Evolutionary conservation across 164 flowering plant genomes (phyloP), one percentile per base, ranked within the genome.

Genomic region (Tetracentron sinense): DNA sequence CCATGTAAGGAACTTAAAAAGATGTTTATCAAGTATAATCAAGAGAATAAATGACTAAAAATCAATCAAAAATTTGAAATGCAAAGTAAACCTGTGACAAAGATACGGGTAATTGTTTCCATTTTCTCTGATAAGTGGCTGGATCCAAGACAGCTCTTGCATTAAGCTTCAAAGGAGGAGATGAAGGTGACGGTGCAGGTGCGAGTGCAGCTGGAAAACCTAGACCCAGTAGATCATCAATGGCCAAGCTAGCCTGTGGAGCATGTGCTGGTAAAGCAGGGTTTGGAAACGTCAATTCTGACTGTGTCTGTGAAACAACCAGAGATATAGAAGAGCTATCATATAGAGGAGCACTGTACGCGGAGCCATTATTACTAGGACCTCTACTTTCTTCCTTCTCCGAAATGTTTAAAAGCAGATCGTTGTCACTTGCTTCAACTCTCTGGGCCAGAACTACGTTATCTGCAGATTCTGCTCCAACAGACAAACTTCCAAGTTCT

Each of bases 351-450:
- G 92, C 92, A 70, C 67, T 79, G 63, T 95, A 88, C 49, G 82
- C 89, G 79, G 96, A 83, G 58, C 83, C 94, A 74, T 91, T 88
- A 66, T 60, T 75, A 55, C 51, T 70, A 33, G 74, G 63, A 67
- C 64, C 85, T 66, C 58, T 75, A 65, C 42, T 79, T 42, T 95
- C 97, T 78, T 95, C 97, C 75, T 90, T 85, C 69, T 88, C 97
- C 47, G 90, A 72, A 50, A 84, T 81, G 74, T 87, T 73, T 50
- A 92, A 72, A 54, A 95, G 87, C 51, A 95, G 83, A 75, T 92
- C 99, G 61, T 88, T 87, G 69, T 88, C 99, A 82, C 75, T 91
- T 74, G 84, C 97, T 73, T 90, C 96, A 54, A 88, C 85, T 70
- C 77, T 75, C 58, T 81, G 86, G 42, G 80, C 83, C 56, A 82